Evolutionary conservation across 1,139 yeast species (phyloP), one percentile per base, ranked within the genome.

Genomic region (Hanseniaspora uvarum): DNA sequence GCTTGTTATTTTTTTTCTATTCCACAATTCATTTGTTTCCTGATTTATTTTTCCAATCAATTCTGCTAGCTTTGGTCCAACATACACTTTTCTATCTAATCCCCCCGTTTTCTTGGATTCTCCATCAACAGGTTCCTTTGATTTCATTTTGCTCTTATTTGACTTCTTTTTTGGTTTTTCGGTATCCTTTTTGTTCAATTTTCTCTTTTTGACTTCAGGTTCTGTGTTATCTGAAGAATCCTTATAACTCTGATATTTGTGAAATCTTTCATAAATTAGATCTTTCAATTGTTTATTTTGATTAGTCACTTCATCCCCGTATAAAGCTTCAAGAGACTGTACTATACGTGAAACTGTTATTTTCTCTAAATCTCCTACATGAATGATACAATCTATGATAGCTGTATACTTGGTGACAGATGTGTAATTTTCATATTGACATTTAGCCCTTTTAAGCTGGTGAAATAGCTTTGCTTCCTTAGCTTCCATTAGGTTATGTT

Each of bases 1-100:
- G 60, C 84, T 83, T 33, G 84, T 89, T 28, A 83, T 81, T 62
- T 82, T 83, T 0, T 94, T 83, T 60, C 95, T 70, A 24, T 45
- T 37, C 50, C 50, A 46, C 6, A 31, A 5, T 10, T 45, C 55
- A 18, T 36, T 36, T 26, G 43, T 40, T 1, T 34, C 36, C 2
- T 34, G 21, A 19, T 41, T 26, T 6, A 5, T 34, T 18, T 37
- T 19, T 2, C 50, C 47, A 5, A 52, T 38, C 14, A 52, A 12
- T 2, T 37, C 26, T 7, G 21, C 30, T 12, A 52, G 19, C 5
- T 24, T n/a, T 14, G 44, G 31, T 12, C 45, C 18, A 10, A 39
- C n/a, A 21, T 24, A 31, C 2, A 47, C 46, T 4, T 30, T 28
- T 39, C 30, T 40, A 21, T 46, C 34, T 47, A 39, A 39, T 10